Conservation (phyloP, 73 alveolate species). For the Paraurostyla sp. region DNA sequence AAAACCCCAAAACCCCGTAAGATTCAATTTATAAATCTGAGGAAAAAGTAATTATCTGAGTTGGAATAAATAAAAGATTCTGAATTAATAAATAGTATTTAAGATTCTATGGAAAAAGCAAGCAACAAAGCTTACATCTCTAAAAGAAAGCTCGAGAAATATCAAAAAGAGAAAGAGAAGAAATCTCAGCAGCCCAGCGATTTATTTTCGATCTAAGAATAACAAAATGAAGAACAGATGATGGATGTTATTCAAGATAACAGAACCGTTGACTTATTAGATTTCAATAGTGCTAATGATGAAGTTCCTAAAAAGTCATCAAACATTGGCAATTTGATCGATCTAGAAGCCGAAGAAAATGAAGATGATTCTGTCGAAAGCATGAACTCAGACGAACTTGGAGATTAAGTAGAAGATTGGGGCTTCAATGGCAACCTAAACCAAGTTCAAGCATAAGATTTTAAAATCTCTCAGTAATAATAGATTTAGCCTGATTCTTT, state of each 20-base stretch:
- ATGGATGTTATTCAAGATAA: background rate
- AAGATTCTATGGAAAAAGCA: background rate
- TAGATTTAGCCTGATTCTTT: no score
- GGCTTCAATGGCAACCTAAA: no score
- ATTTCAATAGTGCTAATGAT: background rate
- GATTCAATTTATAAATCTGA: no score
- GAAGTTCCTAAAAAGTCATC: background rate
- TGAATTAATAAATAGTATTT: no score
- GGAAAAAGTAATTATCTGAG: constrained; percentile 72
- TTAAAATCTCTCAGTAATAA: no score
- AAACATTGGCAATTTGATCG: background rate
- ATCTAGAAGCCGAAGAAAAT: no score
- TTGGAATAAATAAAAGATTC: constrained; percentile 54
- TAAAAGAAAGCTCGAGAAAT: background rate
- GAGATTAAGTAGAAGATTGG: no score
- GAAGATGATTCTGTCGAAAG: background rate
- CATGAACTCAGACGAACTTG: constrained; percentile 32
- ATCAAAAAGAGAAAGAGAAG: background rate
- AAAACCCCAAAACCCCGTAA: no score
- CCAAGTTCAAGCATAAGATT: no score
- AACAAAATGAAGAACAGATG: background rate
- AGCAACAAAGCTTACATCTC: background rate
- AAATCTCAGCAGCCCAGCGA: background rate
- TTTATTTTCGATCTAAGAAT: background rate
- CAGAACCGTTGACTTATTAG: background rate